Conservation (phyloP, 495 filamentous ascomycete species). For the Hypoxylon trugodes region DNA sequence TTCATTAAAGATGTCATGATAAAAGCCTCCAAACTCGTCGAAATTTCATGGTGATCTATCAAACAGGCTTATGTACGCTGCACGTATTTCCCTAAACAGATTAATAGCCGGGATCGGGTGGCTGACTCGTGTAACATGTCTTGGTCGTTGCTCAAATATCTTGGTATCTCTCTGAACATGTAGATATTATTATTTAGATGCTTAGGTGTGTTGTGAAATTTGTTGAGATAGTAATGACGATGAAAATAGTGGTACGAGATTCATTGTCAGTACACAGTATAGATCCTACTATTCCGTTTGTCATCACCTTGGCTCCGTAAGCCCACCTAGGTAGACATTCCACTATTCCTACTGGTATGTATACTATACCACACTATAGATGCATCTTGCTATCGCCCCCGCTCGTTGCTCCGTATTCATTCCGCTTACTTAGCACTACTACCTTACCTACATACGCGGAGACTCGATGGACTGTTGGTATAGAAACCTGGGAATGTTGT, state of each 20-base stretch:
- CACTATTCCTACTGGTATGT: background rate
- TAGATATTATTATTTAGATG: background rate
- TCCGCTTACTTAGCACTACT: slow-evolving; percentile 32
- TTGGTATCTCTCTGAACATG: background rate
- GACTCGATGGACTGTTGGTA: slow-evolving; percentile 3
- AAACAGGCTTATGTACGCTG: no score
- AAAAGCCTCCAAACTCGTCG: background rate
- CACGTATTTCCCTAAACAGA: slow-evolving; percentile 17
- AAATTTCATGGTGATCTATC: slow-evolving; percentile 16
- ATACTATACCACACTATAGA: background rate
- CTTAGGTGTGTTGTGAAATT: background rate
- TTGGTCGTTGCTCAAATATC: background rate
- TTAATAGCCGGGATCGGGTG: slow-evolving; percentile 13
- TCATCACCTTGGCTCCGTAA: no score
- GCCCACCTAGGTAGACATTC: no score
- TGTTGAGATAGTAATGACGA: slow-evolving; percentile 10
- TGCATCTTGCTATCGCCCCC: background rate
- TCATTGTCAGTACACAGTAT: no score
- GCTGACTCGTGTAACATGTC: slow-evolving; percentile 16
- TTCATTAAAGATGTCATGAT: background rate
- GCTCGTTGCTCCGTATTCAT: slow-evolving; percentile 19
- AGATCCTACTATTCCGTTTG: no score
- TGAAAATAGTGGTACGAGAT: background rate
- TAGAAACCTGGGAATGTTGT: slow-evolving; percentile 1
- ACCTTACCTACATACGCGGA: slow-evolving; percentile 17